Percentiles rank a stretch among this genome's conserved stretches.
Evolutionary conservation across 2,329 filamentous ascomycete species (phyloP).

Genomic region (Madurella mycetomatis): DNA sequence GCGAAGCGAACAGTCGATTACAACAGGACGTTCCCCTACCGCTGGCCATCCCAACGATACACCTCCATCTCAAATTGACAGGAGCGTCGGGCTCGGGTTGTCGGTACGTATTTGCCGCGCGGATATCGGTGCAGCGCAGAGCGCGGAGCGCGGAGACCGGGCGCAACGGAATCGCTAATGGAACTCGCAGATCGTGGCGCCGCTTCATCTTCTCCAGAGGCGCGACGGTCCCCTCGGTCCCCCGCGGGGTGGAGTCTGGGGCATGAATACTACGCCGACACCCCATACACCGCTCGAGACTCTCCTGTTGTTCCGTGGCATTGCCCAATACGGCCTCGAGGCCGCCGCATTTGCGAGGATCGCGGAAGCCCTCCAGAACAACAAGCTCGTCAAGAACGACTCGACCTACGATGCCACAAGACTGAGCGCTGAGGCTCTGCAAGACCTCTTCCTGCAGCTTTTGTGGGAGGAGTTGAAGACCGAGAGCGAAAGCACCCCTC

Average conservation of each 20-base stretch:
- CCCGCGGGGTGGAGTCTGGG: slow-evolving; percentile 33
- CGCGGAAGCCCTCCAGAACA: slow-evolving; percentile 62
- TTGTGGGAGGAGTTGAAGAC: slow-evolving; percentile 66
- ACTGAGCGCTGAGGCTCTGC: slow-evolving; percentile 71
- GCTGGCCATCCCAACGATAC: slow-evolving; percentile 1
- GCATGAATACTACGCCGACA: slow-evolving; percentile 32
- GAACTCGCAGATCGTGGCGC: slow-evolving; percentile 32
- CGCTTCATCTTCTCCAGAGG: slow-evolving; percentile 33
- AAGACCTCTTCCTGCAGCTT: slow-evolving; percentile 71
- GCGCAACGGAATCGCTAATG: neutral
- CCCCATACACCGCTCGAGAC: slow-evolving; percentile 35
- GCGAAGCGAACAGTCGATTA: neutral
- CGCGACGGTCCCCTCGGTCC: slow-evolving; percentile 32
- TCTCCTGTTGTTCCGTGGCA: slow-evolving; percentile 33
- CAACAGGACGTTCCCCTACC: neutral
- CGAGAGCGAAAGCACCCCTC: slow-evolving; percentile 42
- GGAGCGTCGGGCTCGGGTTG: slow-evolving; percentile 15
- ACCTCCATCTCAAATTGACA: slow-evolving; percentile 2
- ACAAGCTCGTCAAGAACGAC: slow-evolving; percentile 67
- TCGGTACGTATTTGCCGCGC: slow-evolving; percentile 11
- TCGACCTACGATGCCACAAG: slow-evolving; percentile 68
- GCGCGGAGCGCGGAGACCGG: neutral
- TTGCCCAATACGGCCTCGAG: slow-evolving; percentile 30
- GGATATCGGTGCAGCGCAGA: neutral
- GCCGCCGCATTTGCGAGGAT: slow-evolving; percentile 33